Conservation (phyloP, 2,329 filamentous ascomycete genomes). For the Phyllosticta citriasiana region DNA sequence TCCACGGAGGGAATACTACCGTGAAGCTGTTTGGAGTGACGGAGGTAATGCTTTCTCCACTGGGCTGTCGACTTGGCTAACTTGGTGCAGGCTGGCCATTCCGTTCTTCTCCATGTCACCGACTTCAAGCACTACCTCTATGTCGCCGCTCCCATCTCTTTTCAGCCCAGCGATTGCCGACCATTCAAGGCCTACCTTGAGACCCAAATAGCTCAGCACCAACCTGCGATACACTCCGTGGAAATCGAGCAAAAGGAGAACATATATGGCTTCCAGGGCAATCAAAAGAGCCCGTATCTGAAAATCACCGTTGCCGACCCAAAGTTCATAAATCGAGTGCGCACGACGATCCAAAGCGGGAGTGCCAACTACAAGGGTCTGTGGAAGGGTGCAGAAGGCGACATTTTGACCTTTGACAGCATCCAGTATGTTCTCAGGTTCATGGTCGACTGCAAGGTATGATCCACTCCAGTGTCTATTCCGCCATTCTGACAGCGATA, state of each 20-base stretch:
- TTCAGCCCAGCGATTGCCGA: slow-evolving; percentile 67
- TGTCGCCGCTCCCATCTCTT: slow-evolving; percentile 74
- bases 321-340: slow-evolving; percentile 68
- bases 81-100: slow-evolving; percentile 56
- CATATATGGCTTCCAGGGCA: slow-evolving; percentile 89
- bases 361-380: slow-evolving; percentile 82
- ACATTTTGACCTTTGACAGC: slow-evolving; percentile 86
- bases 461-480: slow-evolving; percentile 10
- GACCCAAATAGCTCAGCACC: slow-evolving; percentile 60
- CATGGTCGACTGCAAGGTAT: slow-evolving; percentile 90
- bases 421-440: slow-evolving; percentile 92
- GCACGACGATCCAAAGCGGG: slow-evolving; percentile 63
- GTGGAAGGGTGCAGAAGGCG: slow-evolving; percentile 60
- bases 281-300: slow-evolving; percentile 80
- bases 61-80: slow-evolving; percentile 26
- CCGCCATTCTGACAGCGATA: slow-evolving; percentile 22
- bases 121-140: slow-evolving; percentile 96
- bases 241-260: slow-evolving; percentile 78
- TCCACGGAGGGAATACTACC: slow-evolving; percentile 65
- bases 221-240: slow-evolving; percentile 68
- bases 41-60: slow-evolving; percentile 41
- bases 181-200: slow-evolving; percentile 75
- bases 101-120: slow-evolving; percentile 87
- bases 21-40: slow-evolving; percentile 94
- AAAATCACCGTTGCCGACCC: slow-evolving; percentile 91